Evolutionary conservation across 192 early-diverging fungal genomes (phyloP), one percentile per base, ranked within the genome.

Genomic region (Entomortierella parvispora): DNA sequence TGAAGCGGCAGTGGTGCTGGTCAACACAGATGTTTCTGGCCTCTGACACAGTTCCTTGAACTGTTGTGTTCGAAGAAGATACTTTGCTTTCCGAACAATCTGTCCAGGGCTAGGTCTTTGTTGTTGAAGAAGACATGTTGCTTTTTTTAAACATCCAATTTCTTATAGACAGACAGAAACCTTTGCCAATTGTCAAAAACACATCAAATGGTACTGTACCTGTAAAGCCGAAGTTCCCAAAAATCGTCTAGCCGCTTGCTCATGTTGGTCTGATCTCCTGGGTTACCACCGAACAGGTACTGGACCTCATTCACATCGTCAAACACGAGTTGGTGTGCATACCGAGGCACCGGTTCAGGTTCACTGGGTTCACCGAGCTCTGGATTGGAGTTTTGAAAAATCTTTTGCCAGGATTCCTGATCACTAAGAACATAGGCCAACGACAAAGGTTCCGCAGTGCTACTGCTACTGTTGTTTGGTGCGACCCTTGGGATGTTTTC

Each of bases 281-380:
- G 94, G 60, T 96, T 98, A 29, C 97, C 97, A 11, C 97, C 97
- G 87, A 99, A 99, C 68, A 99, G 68, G 78, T 92, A 94, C 62
- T 99, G 96, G 4, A 80, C 79, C 53, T 88, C 87, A 9, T 85
- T 82, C 20, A 69, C 71, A 7, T 69, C 71, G 68, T 98, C 92
- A 80, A 96, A 99, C 10, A 94, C 94, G 74, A 96, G 81, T 69
- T 97, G 94, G 64, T 96, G 95, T 0, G 95, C 97, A 83, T 92
- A 96, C 29, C 97, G 85, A n/a, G 97, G 93, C 11, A 86, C 80
- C 0, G 97, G 96, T 43, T 91, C 93, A 12, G 51, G 51, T 23
- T 62, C 55, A 28, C 54, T 54, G 31, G 46, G 72, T 42, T 67
- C 64, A 4, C 48, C 62, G 10, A 69, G 25, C 11, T 77, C 74